These are phyloP conservation scores for Copromyces sp. DNA, from an alignment of 495 filamentous ascomycete genomes.

Conservation along the genomic window DNA sequence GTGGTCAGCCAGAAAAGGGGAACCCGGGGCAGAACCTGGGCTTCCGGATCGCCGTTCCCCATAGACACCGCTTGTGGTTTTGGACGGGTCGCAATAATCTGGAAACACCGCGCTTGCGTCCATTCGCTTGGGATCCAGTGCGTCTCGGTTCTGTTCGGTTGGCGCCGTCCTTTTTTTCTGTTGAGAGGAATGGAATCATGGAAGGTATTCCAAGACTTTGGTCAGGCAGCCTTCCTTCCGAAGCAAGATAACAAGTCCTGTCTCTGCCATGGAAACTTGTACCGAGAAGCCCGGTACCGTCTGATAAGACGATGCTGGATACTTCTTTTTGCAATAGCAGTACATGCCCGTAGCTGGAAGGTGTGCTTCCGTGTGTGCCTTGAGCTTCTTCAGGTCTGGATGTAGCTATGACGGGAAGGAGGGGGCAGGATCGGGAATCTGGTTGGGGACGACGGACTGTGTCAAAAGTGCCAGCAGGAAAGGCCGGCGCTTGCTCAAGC, in stretches of 20 bases:
- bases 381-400: not conserved
- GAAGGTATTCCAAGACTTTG: not conserved
- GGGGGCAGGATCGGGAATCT: not conserved
- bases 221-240: not conserved
- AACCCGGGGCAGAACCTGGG: not conserved
- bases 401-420: conserved; percentile 10
- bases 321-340: not conserved
- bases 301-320: not conserved
- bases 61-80: not conserved
- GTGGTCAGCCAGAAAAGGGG: not conserved
- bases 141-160: not conserved
- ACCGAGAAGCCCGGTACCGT: too few relatives aligned
- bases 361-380: not conserved
- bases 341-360: conserved; percentile 1
- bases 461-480: not conserved
- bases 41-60: not conserved
- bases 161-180: not conserved
- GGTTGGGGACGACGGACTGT: not conserved
- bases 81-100: not conserved
- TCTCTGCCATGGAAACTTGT: conserved; percentile 7
- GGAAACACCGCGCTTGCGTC: not conserved
- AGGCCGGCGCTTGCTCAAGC: not conserved
- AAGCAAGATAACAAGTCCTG: conserved; percentile 1
- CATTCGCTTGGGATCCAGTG: not conserved
- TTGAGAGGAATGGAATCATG: not conserved